Evolutionary conservation across 2,329 filamentous ascomycete species (phyloP).

Genomic region (Microthyrium microscopicum): DNA sequence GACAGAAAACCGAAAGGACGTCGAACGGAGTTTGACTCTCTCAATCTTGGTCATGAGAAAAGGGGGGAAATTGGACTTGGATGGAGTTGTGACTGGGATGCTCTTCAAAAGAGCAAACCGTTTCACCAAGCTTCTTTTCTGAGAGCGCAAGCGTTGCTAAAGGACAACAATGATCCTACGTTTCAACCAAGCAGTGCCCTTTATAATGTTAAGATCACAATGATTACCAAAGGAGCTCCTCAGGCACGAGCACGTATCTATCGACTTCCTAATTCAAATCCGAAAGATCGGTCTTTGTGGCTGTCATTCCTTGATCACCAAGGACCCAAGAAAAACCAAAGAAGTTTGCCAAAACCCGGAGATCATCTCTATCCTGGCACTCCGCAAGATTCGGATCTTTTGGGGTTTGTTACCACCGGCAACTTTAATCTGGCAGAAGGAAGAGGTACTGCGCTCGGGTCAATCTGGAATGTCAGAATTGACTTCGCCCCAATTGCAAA

Average conservation of each 20-base stretch:
- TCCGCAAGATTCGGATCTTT: constrained; percentile 58
- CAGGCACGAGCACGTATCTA: constrained; percentile 67
- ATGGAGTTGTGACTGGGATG: constrained; percentile 70
- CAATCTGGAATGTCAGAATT: constrained; percentile 32
- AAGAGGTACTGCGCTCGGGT: constrained; percentile 58
- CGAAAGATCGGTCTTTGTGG: constrained; percentile 52
- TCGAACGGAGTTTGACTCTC: constrained; percentile 53
- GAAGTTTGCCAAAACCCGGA: constrained; percentile 12
- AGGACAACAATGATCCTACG: not conserved
- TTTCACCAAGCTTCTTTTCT: constrained; percentile 4
- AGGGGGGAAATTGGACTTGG: constrained; percentile 73
- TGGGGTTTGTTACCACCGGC: constrained; percentile 83
- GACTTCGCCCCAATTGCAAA: constrained; percentile 11
- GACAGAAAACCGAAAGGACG: constrained; percentile 67
- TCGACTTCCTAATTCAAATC: constrained; percentile 47
- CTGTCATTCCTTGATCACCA: no score
- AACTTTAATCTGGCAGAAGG: constrained; percentile 68
- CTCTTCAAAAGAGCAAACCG: not conserved
- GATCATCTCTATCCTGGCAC: constrained; percentile 43
- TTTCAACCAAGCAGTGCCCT: constrained; percentile 16
- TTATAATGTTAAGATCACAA: constrained; percentile 48
- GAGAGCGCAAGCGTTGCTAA: constrained; percentile 8
- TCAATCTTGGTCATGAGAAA: constrained; percentile 55
- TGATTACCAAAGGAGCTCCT: constrained; percentile 55
- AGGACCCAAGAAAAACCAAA: no score